Evolutionary conservation across 768 basidiomycete genomes (phyloP).

Genomic region (Obba rivulosa): DNA sequence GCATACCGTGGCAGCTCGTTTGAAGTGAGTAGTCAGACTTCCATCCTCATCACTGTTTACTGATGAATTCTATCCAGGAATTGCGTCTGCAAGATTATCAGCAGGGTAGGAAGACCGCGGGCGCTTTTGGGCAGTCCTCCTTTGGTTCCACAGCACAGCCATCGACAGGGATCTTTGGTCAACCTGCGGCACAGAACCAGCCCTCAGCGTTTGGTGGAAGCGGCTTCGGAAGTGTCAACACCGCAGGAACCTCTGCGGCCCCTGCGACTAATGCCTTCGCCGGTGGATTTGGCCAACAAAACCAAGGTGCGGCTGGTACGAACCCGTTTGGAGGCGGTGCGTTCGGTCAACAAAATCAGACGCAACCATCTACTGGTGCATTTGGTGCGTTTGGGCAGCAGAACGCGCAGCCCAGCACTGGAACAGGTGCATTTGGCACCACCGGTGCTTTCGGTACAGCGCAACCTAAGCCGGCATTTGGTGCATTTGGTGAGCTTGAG

Average conservation of each 20-base stretch:
- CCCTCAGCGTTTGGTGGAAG: slow-evolving; percentile 26
- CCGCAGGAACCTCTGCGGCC: slow-evolving; percentile 17
- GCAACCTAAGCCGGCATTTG: slow-evolving; percentile 21
- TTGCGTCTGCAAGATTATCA: slow-evolving; percentile 44
- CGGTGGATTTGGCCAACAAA: slow-evolving; percentile 26
- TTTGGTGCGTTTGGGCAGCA: slow-evolving; percentile 33
- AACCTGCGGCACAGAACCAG: slow-evolving; percentile 18
- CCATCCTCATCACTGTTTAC: slow-evolving; percentile 6
- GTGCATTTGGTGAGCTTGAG: slow-evolving; percentile 16
- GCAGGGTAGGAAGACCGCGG: slow-evolving; percentile 39
- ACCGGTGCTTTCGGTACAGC: slow-evolving; percentile 22
- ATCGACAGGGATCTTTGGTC: slow-evolving; percentile 25
- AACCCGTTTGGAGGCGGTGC: slow-evolving; percentile 20
- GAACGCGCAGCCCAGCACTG: slow-evolving; percentile 26
- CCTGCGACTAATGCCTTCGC: slow-evolving; percentile 22
- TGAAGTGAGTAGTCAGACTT: slow-evolving; percentile 24
- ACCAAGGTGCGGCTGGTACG: slow-evolving; percentile 11
- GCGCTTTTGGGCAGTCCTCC: slow-evolving; percentile 27
- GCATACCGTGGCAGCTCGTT: slow-evolving; percentile 73
- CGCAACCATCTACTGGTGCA: slow-evolving; percentile 16
- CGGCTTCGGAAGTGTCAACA: slow-evolving; percentile 19
- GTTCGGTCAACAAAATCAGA: slow-evolving; percentile 32
- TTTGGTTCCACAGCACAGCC: slow-evolving; percentile 27
- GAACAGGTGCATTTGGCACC: slow-evolving; percentile 26
- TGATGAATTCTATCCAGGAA: slow-evolving; percentile 27